Base-by-base conservation (phyloP, 1,284 basidiomycete genomes). In the Ustilago nuda region DNA sequence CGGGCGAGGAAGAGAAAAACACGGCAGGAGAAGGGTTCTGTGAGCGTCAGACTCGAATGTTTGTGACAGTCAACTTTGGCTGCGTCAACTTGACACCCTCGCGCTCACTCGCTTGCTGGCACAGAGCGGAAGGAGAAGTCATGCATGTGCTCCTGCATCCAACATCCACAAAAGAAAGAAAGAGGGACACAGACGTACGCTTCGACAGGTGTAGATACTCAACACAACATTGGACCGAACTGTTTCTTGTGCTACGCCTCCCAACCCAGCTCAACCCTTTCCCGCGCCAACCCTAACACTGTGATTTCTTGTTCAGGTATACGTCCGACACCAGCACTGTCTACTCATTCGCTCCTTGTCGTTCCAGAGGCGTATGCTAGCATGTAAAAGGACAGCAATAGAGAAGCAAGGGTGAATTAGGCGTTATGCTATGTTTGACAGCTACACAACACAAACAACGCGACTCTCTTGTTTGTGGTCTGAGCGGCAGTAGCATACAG, bases 81-180 rank as follows among this genome's bases (percentile, higher is more conserved):
- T 50, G 48, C 48, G 48, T 50, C 48, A 11, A 32, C 12, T 50
- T 48, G 45, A 23, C 45, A 7, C 8, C 8, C 17, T 48, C 45
- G n/a, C 45, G n/a, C 27, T 48, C n/a, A n/a, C 43, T 45, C n/a
- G 48, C 30, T 50, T 50, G 27, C 48, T 32, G 5, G 23, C 48
- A 27, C 43, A 23, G 30, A 45, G 48, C 48, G 15, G 13, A 13
- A 19, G 27, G 48, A 50, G 48, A 50, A 50, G 30, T 50, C 48
- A 50, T 50, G 48, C 48, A 50, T 50, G 48, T 50, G 27, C 48
- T 50, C 48, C 48, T 50, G 48, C 48, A 50, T 50, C 48, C 23
- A 27, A 27, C 48, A 27, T 30, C 15, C 30, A 48, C n/a, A 9
- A 32, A 50, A 50, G 27, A 9, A 30, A 30, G 27, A 32, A 1